Base-by-base conservation (phyloP, 306 rosid species). In the Sechiopsis laciniata region DNA sequence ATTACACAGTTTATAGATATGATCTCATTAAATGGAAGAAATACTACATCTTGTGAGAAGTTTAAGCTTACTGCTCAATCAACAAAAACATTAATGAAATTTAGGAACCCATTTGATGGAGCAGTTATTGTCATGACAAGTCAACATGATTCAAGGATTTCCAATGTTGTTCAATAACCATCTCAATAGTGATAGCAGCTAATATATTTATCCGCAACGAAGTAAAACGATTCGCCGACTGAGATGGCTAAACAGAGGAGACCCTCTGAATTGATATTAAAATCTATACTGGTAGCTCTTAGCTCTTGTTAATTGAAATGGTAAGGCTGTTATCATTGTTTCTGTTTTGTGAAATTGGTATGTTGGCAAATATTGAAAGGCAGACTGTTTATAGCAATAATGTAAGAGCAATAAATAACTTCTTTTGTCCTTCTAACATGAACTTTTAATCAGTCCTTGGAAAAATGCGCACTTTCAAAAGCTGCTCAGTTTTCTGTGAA, bases 401-500 rank as follows among this genome's bases (percentile, higher is more conserved):
- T 19, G 54, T 20, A 7, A 3, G 55, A 58, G 20, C 55, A 21
- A 46, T n/a, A 45, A 19, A 45, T 19, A 10, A 10, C 32, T 66
- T 67, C 55, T 45, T 67, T 1, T 42, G 32, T 40, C 55, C 50
- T 8, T 45, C 54, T 42, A 35, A 58, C 37, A 21, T 58, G 63
- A 58, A 58, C 63, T 58, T 9, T 21, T 17, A 67, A 45, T 16
- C 72, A 37, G 26, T 16, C 29, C 55, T 66, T 66, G n/a, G 26
- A 20, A 42, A 37, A 67, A 10, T 67, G 16, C n/a, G 42, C 1
- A 48, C 72, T 37, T 66, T 26, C 4, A 40, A 66, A 66, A 5
- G 55, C 54, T 66, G 72, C 52, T 66, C 22, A 8, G 72, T 66
- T 22, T 70, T 24, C n/a, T 2, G 9, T 32, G 62, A 79, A 55